Base-by-base conservation (phyloP, 352 stramenopile species). In the Phytophthora aleatoria region DNA sequence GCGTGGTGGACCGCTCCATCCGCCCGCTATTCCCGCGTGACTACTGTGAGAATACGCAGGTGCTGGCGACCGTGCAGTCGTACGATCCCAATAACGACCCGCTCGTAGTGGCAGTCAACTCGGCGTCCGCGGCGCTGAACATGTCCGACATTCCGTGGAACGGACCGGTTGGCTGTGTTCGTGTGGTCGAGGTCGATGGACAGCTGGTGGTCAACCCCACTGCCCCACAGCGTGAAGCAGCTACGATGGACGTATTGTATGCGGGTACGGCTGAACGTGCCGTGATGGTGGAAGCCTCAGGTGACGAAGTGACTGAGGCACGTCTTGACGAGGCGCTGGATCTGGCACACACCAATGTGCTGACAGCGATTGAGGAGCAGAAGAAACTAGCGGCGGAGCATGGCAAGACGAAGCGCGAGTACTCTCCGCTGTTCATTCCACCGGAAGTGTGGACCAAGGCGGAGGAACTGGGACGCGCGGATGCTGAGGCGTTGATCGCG, bases 1-100 rank as follows among this genome's bases (percentile, higher is more conserved):
- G 97, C 24, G 82, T 99, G 24, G 96, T 99, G 50, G 97, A 99
- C 77, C 87, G 97, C 58, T 94, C 97, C 5, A 81, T 99, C 45
- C 90, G 97, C 11, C 97, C 97, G 36, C 77, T 99, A 10, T 98
- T 99, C 68, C 89, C 94, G 8, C 81, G 94, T 27, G 96, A 97
- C 45, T 99, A 94, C 80, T 90, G 82, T 48, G 90, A 98, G 48
- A 94, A 99, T 71, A 99, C 97, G 50, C 97, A 99, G 76, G 71
- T 99, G 48, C 82, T 95, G 28, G 85, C 87, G 33, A 97, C 89
- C 1, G 89, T 97, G 56, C 89, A 97, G 61, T 94, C 88, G 38
- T 79, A 94, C 27, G 90, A 97, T 51, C 63, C 82, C 5, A 71
- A 87, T 57, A 93, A 95, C 57, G 91, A 97, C 61, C 82, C 89